phyloP scores from a whole-genome alignment of 371 early-diverging fungal species.

The Parasitella parasitica region DNA sequence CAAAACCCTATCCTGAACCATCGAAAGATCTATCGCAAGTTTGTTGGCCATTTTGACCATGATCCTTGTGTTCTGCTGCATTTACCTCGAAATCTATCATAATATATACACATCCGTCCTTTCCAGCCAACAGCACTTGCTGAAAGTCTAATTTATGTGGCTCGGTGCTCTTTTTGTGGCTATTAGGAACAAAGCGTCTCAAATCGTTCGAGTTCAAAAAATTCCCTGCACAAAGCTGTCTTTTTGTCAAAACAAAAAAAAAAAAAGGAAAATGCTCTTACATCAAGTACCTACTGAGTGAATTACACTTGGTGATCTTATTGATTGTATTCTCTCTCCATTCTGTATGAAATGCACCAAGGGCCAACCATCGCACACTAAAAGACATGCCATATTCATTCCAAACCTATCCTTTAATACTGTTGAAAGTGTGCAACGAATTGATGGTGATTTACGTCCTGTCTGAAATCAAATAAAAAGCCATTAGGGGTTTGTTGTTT shows the following conservation, averaged over 20 bases:
- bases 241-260: background rate
- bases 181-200: slow-evolving; percentile 3
- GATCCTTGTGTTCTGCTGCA: background rate
- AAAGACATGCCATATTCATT: slow-evolving; percentile 31
- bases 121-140: slow-evolving; percentile 45
- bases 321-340: slow-evolving; percentile 28
- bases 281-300: too few species aligned
- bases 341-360: slow-evolving; percentile 41
- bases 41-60: background rate
- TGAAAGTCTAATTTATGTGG: slow-evolving; percentile 11
- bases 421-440: slow-evolving; percentile 40
- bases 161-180: background rate
- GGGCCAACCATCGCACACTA: slow-evolving; percentile 49
- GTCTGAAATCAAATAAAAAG: slow-evolving; percentile 10
- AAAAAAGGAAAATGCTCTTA: too few species aligned
- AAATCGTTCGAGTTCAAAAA: slow-evolving; percentile 25
- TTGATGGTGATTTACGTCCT: slow-evolving; percentile 32
- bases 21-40: slow-evolving; percentile 24
- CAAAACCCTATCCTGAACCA: slow-evolving; percentile 41
- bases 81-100: slow-evolving; percentile 45
- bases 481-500: background rate
- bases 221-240: slow-evolving; percentile 45
- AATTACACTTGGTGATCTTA: slow-evolving; percentile 33
- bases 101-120: slow-evolving; percentile 48
- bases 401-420: slow-evolving; percentile 36